Evolutionary conservation across 2,329 filamentous ascomycete species (phyloP), one percentile per base, ranked within the genome.

Genomic region (Microdochium paspali): DNA sequence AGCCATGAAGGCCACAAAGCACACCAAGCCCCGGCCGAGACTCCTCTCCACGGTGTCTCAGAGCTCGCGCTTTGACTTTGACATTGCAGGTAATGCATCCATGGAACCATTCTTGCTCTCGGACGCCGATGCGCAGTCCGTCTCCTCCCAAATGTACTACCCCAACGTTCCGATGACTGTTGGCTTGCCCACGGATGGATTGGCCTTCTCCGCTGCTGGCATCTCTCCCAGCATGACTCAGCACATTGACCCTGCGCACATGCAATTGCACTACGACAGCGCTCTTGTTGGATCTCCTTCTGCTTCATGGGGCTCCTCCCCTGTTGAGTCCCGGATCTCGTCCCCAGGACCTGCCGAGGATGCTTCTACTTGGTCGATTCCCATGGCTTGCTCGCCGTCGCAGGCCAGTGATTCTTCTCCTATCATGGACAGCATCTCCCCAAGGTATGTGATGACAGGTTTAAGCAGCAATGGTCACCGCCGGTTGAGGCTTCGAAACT

Each of bases 181-280:
- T 54, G 68, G 65, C 50, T 60, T 76, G 54, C 58, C 64, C 49
- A 53, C 66, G 40, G 66, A 70, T 59, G 69, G 65, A 59, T 64
- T 69, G 51, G 63, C 58, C 59, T 77, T 67, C 57, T 62, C 58
- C 52, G 69, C 49, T 35, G 56, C 67, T 48, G 69, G 73, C 51
- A 53, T 74, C 48, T 58, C 59, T 42, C 55, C 64, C n/a, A 64
- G 67, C 45, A 64, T 78, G 57, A 51, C 57, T 48, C 68, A 70
- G 58, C 76, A 80, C 53, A 73, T 80, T 60, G 71, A 78, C 57
- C 77, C 77, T 46, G 66, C 71, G 46, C 74, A 80, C 53, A 74
- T 79, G 65, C 71, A 72, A 53, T 61, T 78, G 56, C 73, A 74
- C 56, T 73, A 73, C 61, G 74, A 78, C 53, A 60, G 70, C 42